Percentiles rank a stretch among this genome's conserved stretches.
phyloP scores from a whole-genome alignment of 2,329 filamentous ascomycete genomes.

The Paracoccidioides brasiliensis region DNA sequence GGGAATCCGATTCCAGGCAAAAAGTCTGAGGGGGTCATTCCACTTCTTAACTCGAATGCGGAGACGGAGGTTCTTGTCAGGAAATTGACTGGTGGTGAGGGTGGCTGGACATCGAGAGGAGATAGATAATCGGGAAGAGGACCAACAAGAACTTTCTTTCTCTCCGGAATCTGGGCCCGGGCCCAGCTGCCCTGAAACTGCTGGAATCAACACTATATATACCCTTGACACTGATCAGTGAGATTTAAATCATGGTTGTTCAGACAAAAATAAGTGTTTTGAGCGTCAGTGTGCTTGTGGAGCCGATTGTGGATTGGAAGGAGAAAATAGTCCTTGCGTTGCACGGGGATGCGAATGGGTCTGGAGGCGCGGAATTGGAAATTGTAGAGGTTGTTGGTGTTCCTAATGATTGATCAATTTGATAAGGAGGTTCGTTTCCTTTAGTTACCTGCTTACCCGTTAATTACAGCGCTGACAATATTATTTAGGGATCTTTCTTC shows the following conservation, averaged over 20 bases:
- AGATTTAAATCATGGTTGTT: constrained; percentile 19
- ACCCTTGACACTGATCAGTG: constrained; percentile 25
- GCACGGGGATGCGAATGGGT: constrained; percentile 6
- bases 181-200: constrained; percentile 21
- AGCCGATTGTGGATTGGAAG: constrained; percentile 23
- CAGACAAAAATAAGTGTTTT: constrained; percentile 29
- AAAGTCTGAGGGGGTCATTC: constrained; percentile 7
- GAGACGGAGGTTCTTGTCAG: constrained; percentile 5
- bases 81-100: constrained; percentile 5
- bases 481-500: background rate
- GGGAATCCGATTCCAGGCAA: constrained; percentile 6
- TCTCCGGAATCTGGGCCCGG: constrained; percentile 17
- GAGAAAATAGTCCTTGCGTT: constrained; percentile 22
- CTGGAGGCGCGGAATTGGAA: constrained; percentile 20
- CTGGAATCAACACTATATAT: constrained; percentile 33
- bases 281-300: constrained; percentile 25
- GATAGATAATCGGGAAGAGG: constrained; percentile 12
- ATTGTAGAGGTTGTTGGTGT: constrained; percentile 29
- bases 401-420: constrained; percentile 24
- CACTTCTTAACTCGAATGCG: background rate
- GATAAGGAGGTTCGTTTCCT: constrained; percentile 23
- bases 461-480: background rate
- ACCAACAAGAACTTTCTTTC: constrained; percentile 15
- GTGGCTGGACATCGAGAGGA: background rate
- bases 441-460: background rate